Base-by-base conservation (phyloP, 129 eudicot genomes). In the Smallanthus sonchifolius region DNA sequence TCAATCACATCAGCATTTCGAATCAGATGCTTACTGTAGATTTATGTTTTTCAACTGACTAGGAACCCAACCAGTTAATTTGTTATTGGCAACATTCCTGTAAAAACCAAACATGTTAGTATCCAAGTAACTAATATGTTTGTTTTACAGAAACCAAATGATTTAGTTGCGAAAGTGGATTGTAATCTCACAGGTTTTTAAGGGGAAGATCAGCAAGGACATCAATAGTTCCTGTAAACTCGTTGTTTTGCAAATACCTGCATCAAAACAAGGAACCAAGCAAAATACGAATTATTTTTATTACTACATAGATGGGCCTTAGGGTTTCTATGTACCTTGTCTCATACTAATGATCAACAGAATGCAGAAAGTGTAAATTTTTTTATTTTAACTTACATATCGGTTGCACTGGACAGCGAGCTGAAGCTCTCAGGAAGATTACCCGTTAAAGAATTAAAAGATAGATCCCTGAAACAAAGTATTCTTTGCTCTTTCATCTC, bases 201-300 rank as follows among this genome's bases (percentile, higher is more conserved):
- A 94, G 97, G 57, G 97, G 96, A 78, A 94, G 97, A 86, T 83
- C 85, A 17, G 91, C 97, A 76, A 94, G 97, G 77, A 88, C 94
- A 76, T 94, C 82, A 45, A 94, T 86, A 19, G 94, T 78, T 76
- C 99, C 99, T 13, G 96, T 88, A 56, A 94, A 91, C 83, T 91
- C 91, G 85, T 94, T 94, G 86, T 88, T 94, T 80, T 94, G 92
- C 88, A 94, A 83, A 76, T 94, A 88, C 96, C 99, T 94, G 85
- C 84, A 80, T 8, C 64, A 45, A 49, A 17, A 55, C 14, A 37
- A 77, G 2, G 77, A 77, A 13, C 4, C 47, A 28, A 51, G 30
- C 15, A 57, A 75, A 19, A 51, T 36, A 35, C 47, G 51, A 67
- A 44, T 8, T 16, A 52, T 16, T 51, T 5, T 7, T 51, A 5